Conservation (phyloP, 2,329 filamentous ascomycete genomes). For the Aspergillus pseudoterreus region DNA sequence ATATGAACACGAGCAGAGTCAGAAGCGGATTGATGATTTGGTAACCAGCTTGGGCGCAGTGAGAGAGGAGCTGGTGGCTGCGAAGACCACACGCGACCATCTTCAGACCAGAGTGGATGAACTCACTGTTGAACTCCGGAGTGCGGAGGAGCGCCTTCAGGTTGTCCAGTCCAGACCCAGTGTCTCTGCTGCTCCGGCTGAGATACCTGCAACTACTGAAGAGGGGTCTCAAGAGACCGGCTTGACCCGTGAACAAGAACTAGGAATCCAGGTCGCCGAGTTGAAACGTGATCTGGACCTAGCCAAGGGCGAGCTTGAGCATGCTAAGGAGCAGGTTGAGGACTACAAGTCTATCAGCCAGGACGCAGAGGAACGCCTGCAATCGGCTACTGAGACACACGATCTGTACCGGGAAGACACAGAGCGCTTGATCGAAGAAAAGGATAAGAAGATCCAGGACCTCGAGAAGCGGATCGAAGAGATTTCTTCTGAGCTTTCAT, state of each 20-base stretch:
- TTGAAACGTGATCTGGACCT: constrained; percentile 84
- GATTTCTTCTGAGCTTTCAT: constrained; percentile 74
- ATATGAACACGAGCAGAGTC: constrained; percentile 80
- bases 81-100: constrained; percentile 85
- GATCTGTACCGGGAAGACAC: constrained; percentile 88
- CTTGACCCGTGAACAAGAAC: constrained; percentile 68
- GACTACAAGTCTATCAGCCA: constrained; percentile 88
- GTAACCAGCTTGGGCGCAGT: constrained; percentile 73
- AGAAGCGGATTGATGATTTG: constrained; percentile 90
- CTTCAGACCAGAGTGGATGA: constrained; percentile 86
- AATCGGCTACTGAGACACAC: constrained; percentile 72
- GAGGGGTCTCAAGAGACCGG: constrained; percentile 53
- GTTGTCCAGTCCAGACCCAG: constrained; percentile 77
- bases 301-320: constrained; percentile 73
- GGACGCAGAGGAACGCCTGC: constrained; percentile 79
- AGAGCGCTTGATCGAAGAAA: constrained; percentile 69
- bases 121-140: constrained; percentile 79
- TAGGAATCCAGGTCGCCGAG: constrained; percentile 78
- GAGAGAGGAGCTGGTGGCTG: constrained; percentile 79
- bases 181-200: constrained; percentile 50
- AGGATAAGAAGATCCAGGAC: constrained; percentile 74
- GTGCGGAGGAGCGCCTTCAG: constrained; percentile 81
- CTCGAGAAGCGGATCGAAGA: constrained; percentile 81
- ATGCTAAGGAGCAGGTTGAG: constrained; percentile 74
- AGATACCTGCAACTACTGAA: constrained; percentile 41